Evolutionary conservation across 345 rosid genomes (phyloP), one percentile per base, ranked within the genome.

Genomic region (Cardamine resedifolia): DNA sequence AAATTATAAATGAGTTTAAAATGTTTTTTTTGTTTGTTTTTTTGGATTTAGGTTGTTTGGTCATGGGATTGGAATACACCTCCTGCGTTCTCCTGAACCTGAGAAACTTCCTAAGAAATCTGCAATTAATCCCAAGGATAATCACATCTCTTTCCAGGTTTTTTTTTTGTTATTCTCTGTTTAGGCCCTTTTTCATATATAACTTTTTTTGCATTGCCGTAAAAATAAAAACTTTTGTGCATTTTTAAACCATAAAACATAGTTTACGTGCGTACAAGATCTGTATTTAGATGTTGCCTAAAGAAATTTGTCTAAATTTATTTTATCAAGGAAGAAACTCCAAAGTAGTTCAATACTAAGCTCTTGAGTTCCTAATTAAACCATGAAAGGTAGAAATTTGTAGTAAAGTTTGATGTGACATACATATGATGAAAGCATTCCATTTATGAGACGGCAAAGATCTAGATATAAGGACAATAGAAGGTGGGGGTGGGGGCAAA

Each of bases 81-180:
- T 90, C 15, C 38, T 90, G 31, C 77, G 86, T 66, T 72, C 87
- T 4, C 80, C 84, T 38, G 83, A 86, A 19, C 92, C 88, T 33
- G 86, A 82, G 11, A 72, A 36, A 55, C 77, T 89, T 83, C 89
- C 87, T 18, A 66, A 76, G 75, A 78, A 73, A 43, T 47, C 75
- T 10, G 39, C 15, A 5, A 89, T 91, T 41, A 84, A 87, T 61
- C 89, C 89, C 30, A 89, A 89, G 66, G 84, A 83, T 71, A 84
- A 84, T 47, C 96, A 91, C 77, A 76, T 91, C 64, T 89, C 97
- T 45, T 91, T 91, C 81, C 96, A 89, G 82, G 96, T 88, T 34
- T n/a, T 58, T 31, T 43, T 45, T 33, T 44, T 12, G 4, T 68
- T 12, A 14, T 20, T 41, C 60, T 38, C 30, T 49, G 0, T 11